phyloP scores from a whole-genome alignment of 495 filamentous ascomycete genomes.

The Trichoderma asperelloides region DNA sequence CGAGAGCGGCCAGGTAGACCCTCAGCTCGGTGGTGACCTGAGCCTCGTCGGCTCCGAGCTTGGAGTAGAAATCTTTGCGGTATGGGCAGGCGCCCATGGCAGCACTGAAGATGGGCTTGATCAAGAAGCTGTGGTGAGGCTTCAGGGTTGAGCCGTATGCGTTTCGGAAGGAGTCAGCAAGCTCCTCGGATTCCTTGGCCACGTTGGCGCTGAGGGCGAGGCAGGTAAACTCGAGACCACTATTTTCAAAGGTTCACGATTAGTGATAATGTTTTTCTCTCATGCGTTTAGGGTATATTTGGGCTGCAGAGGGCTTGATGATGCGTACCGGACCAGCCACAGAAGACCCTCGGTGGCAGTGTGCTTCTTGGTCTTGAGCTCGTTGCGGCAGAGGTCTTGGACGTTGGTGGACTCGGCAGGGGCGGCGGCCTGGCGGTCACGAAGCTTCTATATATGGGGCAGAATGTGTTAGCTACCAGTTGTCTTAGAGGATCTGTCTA shows the following conservation, averaged over 20 bases:
- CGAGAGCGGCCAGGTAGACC: slow-evolving; percentile 63
- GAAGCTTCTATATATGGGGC: slow-evolving; percentile 63
- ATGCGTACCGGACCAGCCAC: slow-evolving; percentile 75
- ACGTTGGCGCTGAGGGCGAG: slow-evolving; percentile 74
- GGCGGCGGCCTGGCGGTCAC: slow-evolving; percentile 68
- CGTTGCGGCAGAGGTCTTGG: slow-evolving; percentile 74
- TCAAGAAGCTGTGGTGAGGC: slow-evolving; percentile 75
- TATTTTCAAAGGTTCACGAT: slow-evolving; percentile 23
- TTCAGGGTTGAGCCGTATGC: slow-evolving; percentile 83
- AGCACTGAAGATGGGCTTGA: slow-evolving; percentile 82
- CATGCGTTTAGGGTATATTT: neutral
- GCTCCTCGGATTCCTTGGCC: slow-evolving; percentile 56
- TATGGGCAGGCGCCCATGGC: slow-evolving; percentile 91
- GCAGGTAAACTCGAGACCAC: slow-evolving; percentile 86
- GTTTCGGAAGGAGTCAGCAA: slow-evolving; percentile 72
- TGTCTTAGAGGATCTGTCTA: no score
- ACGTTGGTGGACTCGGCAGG: slow-evolving; percentile 69
- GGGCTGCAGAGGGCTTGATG: neutral
- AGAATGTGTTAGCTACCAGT: neutral
- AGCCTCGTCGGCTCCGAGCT: slow-evolving; percentile 60
- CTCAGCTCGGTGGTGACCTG: slow-evolving; percentile 53
- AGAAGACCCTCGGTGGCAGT: slow-evolving; percentile 78
- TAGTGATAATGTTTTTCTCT: slow-evolving; percentile 4
- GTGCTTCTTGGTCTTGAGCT: slow-evolving; percentile 80
- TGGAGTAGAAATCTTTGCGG: slow-evolving; percentile 79